These are phyloP conservation scores for Poa annua DNA, from an alignment of 176 grass and related monocot species.

Conservation along the genomic window DNA sequence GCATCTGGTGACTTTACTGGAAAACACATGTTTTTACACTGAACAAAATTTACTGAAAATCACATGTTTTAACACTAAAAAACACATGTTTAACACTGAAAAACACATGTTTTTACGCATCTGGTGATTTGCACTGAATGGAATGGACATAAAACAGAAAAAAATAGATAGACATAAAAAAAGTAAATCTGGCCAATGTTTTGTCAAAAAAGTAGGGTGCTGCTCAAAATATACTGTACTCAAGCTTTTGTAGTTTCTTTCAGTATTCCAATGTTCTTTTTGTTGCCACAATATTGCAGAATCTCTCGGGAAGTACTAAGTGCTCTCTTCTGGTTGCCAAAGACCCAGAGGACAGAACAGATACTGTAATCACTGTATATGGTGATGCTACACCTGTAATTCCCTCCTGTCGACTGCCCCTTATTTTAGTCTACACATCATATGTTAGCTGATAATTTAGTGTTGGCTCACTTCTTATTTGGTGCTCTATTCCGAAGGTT, in stretches of 20 bases:
- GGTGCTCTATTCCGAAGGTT: constrained; percentile 51
- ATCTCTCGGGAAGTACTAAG: constrained; percentile 76
- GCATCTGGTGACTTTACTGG: background rate
- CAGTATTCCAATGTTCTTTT: constrained; percentile 16
- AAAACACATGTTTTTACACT: too few species aligned
- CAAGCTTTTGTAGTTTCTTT: constrained; percentile 21
- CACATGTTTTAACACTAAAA: too few species aligned
- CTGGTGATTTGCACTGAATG: too few species aligned
- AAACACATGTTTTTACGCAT: too few species aligned
- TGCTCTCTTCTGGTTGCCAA: constrained; percentile 90
- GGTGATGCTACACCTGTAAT: constrained; percentile 79
- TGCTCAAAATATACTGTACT: constrained; percentile 8
- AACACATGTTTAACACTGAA: too few species aligned
- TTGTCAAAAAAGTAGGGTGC: background rate
- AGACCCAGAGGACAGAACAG: constrained; percentile 94
- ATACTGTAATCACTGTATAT: constrained; percentile 91
- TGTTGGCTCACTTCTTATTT: constrained; percentile 23
- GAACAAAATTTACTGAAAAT: too few species aligned
- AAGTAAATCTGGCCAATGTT: constrained; percentile 4
- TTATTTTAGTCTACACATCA: constrained; percentile 20
- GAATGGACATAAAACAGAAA: constrained; percentile 6
- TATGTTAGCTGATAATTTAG: background rate
- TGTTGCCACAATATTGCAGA: constrained; percentile 50
- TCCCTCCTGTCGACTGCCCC: background rate
- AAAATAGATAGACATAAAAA: constrained; percentile 12